Evolutionary conservation across 805 yeast species (phyloP).

Genomic region (Ogataea ramenticola): DNA sequence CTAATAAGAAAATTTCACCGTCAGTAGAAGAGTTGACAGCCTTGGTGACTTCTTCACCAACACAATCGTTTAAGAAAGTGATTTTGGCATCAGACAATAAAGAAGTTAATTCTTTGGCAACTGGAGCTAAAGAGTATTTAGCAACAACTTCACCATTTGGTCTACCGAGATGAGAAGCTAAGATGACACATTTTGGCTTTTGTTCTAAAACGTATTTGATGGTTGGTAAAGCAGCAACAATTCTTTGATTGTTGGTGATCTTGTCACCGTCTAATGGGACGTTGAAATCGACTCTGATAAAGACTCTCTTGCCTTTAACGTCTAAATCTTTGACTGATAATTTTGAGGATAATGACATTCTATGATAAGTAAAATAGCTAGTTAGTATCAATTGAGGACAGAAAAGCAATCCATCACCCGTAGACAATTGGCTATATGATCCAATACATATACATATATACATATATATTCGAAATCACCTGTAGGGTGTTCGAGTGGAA

Average conservation of each 20-base stretch:
- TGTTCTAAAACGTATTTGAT: slow-evolving; percentile 90
- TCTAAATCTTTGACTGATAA: slow-evolving; percentile 87
- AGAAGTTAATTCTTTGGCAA: slow-evolving; percentile 79
- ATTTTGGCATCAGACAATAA: slow-evolving; percentile 64
- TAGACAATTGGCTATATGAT: too few species aligned
- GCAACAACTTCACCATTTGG: slow-evolving; percentile 90
- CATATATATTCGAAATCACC: too few species aligned
- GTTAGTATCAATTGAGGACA: neutral
- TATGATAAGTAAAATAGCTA: slow-evolving; percentile 1
- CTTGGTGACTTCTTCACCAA: slow-evolving; percentile 82
- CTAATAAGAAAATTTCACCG: slow-evolving; percentile 85
- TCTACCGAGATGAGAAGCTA: slow-evolving; percentile 98
- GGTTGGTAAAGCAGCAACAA: slow-evolving; percentile 98
- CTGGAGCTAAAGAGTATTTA: slow-evolving; percentile 91
- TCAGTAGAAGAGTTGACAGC: slow-evolving; percentile 65
- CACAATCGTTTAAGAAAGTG: slow-evolving; percentile 82
- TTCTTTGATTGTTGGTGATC: slow-evolving; percentile 99
- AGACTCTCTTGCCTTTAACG: slow-evolving; percentile 88
- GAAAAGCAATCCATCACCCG: too few species aligned
- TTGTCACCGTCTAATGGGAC: slow-evolving; percentile 92
- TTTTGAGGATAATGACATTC: slow-evolving; percentile 90
- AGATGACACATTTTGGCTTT: slow-evolving; percentile 82
- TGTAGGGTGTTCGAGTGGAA: too few species aligned
- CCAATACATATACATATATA: too few species aligned
- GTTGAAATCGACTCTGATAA: slow-evolving; percentile 96